phyloP scores from a whole-genome alignment of 768 basidiomycete genomes.

The Podaxis carcinomalis region DNA sequence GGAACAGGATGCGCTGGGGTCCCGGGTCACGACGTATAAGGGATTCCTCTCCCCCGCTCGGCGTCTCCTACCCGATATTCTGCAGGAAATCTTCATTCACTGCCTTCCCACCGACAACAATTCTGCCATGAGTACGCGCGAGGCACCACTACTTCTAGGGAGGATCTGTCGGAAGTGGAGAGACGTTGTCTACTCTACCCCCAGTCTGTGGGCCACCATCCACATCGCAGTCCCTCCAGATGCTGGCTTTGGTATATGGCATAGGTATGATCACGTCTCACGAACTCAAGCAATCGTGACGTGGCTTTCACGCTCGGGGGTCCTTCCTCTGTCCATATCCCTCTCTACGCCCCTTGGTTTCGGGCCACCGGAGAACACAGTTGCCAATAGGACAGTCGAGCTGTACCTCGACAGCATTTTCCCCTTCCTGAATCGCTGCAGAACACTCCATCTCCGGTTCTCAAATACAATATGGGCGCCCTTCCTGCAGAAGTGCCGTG shows the following conservation, averaged over 20 bases:
- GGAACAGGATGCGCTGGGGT: background rate
- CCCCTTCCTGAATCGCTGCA: background rate
- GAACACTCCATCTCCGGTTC: background rate
- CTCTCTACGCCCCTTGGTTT: background rate
- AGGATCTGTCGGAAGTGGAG: constrained; percentile 17
- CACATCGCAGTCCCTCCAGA: constrained; percentile 15
- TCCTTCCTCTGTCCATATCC: constrained; percentile 5
- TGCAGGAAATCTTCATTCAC: constrained; percentile 15
- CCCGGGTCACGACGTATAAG: background rate
- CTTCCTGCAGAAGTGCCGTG: background rate
- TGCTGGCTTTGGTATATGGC: background rate
- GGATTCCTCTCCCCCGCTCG: constrained; percentile 12
- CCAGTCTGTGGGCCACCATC: constrained; percentile 16
- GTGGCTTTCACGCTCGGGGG: constrained; percentile 11
- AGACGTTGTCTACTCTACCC: constrained; percentile 5
- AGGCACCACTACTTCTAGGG: constrained; percentile 15
- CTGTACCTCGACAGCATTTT: constrained; percentile 3
- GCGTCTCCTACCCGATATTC: constrained; percentile 13
- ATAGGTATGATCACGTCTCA: background rate
- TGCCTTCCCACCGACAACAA: constrained; percentile 17
- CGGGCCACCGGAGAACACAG: background rate
- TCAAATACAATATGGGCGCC: background rate
- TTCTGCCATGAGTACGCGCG: constrained; percentile 13
- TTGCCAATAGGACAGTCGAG: background rate
- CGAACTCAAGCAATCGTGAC: background rate